Evolutionary conservation across 257 asterid species (phyloP), one percentile per base, ranked within the genome.

Genomic region (Gentiana dahurica): DNA sequence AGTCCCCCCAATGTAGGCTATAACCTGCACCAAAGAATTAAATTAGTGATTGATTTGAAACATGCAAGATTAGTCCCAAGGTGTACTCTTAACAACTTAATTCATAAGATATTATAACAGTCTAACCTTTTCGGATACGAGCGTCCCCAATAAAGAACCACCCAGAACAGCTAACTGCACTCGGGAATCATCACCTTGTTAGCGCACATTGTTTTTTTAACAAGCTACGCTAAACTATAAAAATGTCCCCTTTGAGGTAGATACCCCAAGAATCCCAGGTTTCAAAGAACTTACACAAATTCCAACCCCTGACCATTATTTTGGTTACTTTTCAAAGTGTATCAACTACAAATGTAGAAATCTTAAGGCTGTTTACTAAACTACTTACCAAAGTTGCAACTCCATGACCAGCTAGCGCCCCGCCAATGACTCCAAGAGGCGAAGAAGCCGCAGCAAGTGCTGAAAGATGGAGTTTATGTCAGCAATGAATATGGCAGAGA

Each of bases 371-470:
- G 43, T n/a, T 55, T 4, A 41, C 2, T 5, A 41, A 5, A 7
- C 54, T 8, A 56, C 51, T 60, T 80, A 90, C 96, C 94, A 82
- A 64, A 48, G 96, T 84, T 12, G 98, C 98, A 24, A 61, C 83
- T 71, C 95, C 98, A 51, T 87, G 98, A 45, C 96, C 98, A 37
- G 98, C 98, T 15, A 90, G 83, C 66, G 96, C 96, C 58, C 98
- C 96, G n/a, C 93, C 86, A 36, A 91, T 75, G 57, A 90, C 98
- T 76, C 98, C 96, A 68, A 91, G 84, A 67, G 96, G 98, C 8
- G 98, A 91, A 51, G 98, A 87, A 66, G 98, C 98, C 15, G 98
- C 96, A 61, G 98, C 92, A 62, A 87, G 91, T n/a, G 98, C 95
- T 87, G 83, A 63, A 71, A 68, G 37, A 58, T 57, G 56, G 41